A percentile compares a stretch with the other conserved stretches of the same genome.
phyloP scores from a whole-genome alignment of 2,329 filamentous ascomycete species.

The Cordyceps militaris region DNA sequence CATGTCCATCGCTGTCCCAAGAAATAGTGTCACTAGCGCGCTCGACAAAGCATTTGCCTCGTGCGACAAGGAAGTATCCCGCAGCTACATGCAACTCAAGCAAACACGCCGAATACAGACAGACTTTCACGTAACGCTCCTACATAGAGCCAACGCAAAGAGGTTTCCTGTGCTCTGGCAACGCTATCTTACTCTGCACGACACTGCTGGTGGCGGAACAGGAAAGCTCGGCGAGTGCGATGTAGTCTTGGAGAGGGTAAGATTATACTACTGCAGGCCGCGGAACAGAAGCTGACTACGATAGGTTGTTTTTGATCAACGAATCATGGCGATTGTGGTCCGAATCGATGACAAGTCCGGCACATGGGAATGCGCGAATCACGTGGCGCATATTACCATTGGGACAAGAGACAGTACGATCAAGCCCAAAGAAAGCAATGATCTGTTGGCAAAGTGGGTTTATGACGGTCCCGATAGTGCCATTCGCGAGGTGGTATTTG shows the following conservation, averaged over 20 bases:
- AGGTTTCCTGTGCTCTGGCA: conserved; percentile 68
- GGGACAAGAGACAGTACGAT: conserved; percentile 68
- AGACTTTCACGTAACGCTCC: conserved; percentile 90
- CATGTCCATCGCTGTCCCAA: conserved; percentile 43
- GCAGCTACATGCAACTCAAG: conserved; percentile 69
- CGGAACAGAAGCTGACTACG: not conserved
- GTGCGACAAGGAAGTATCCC: conserved; percentile 34
- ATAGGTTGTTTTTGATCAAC: conserved; percentile 71
- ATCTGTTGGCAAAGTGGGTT: conserved; percentile 70
- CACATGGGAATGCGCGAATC: conserved; percentile 66
- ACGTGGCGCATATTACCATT: conserved; percentile 79
- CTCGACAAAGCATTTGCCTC: conserved; percentile 65
- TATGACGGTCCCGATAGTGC: conserved; percentile 41
- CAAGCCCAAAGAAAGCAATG: conserved; percentile 94
- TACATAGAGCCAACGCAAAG: conserved; percentile 63
- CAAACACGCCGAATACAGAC: conserved; percentile 67
- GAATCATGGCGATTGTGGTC: conserved; percentile 87
- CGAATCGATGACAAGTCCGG: conserved; percentile 53
- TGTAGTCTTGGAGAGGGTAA: conserved; percentile 54
- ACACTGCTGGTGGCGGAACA: conserved; percentile 25
- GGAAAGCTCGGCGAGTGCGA: conserved; percentile 53
- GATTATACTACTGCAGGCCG: conserved; percentile 15
- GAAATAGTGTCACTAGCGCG: conserved; percentile 38
- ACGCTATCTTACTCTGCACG: conserved; percentile 57
- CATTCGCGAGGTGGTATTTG: conserved; percentile 43